phyloP scores from a whole-genome alignment of 192 early-diverging fungal genomes.

The Coemansia asiatica region DNA sequence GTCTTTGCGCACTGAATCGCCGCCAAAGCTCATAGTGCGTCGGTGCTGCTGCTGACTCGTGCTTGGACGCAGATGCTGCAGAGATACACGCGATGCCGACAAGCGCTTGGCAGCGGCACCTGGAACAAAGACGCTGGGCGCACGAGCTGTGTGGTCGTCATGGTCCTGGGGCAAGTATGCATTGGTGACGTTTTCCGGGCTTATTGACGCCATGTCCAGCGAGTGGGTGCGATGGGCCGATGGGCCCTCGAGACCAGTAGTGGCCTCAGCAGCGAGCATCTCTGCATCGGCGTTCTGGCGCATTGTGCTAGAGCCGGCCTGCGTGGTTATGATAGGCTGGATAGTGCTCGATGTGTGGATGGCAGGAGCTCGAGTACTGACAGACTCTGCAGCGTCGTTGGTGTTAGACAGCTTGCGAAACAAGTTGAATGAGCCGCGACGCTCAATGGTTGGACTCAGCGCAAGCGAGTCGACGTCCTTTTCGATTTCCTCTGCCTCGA shows the following conservation, averaged over 20 bases:
- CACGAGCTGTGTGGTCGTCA: conserved; percentile 26
- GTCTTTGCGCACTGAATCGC: conserved; percentile 21
- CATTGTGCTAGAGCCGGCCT: neutral
- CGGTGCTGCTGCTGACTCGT: conserved; percentile 19
- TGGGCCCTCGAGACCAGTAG: neutral
- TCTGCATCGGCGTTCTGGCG: conserved; percentile 1
- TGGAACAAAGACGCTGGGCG: conserved; percentile 20
- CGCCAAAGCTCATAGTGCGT: conserved; percentile 38
- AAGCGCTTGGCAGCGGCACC: neutral
- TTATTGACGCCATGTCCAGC: conserved; percentile 25
- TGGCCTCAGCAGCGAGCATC: neutral
- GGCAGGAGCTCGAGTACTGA: conserved; percentile 8
- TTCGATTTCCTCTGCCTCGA: conserved; percentile 64
- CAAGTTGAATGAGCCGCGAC: conserved; percentile 34
- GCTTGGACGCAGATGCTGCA: conserved; percentile 11
- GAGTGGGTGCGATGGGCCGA: conserved; percentile 1
- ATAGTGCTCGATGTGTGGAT: conserved; percentile 19
- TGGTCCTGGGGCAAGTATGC: conserved; percentile 44
- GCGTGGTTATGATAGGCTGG: neutral
- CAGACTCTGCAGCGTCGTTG: conserved; percentile 7
- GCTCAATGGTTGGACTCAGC: conserved; percentile 19
- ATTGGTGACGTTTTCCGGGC: conserved; percentile 44
- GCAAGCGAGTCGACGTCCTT: conserved; percentile 21
- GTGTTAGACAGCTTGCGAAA: conserved; percentile 37
- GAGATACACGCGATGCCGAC: neutral